Base-by-base conservation (phyloP, 2,329 filamentous ascomycete genomes). In the Hawksworthiomyces lignivorus region DNA sequence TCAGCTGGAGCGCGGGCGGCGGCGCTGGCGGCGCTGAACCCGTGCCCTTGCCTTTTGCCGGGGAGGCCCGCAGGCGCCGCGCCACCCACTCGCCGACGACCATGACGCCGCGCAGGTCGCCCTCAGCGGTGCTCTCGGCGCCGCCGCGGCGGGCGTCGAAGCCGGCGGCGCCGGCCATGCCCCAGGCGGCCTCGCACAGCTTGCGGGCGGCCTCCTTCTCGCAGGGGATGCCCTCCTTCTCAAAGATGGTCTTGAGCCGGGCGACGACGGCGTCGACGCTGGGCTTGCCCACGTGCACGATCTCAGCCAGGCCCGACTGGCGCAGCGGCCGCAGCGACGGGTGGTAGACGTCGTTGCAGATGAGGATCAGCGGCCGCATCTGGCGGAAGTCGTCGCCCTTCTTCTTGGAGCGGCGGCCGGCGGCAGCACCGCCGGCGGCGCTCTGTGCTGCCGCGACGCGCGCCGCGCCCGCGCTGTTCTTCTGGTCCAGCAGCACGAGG, bases 331-430 rank as follows among this genome's bases (percentile, higher is more conserved):
- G 77, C 30, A 98, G 72, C 17, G 89, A 86, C 4, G 90, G 82
- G 52, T 95, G 88, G 56, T 98, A 98, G 1, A 97, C 80, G 59
- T 98, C 94, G 54, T 98, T 98, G 68, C 92, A 98, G 52, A 98
- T 92, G 36, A 98, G 70, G 38, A 98, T 87, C 22, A 98, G 69
- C 0, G 92, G 92, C 34, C 92, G 75, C 63, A 94, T 76, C 48
- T 96, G 74, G 31, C 84, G 77, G 57, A 98, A 98, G 45, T 82
- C 83, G 54, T 97, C 90, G 0, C 82, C 82, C 58, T 87, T 90
- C 61, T 77, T 85, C 51, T 70, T 76, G 36, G 60, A 57, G 46
- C 70, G 62, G 7, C 7, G 7, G 29, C n/a, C 11, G 37, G 19
- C 21, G 19, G 29, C 26, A 27, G 18, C 14, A 27, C 36, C 18